Conservation (phyloP, 345 rosid species). For the Moricandia moricandioides region DNA sequence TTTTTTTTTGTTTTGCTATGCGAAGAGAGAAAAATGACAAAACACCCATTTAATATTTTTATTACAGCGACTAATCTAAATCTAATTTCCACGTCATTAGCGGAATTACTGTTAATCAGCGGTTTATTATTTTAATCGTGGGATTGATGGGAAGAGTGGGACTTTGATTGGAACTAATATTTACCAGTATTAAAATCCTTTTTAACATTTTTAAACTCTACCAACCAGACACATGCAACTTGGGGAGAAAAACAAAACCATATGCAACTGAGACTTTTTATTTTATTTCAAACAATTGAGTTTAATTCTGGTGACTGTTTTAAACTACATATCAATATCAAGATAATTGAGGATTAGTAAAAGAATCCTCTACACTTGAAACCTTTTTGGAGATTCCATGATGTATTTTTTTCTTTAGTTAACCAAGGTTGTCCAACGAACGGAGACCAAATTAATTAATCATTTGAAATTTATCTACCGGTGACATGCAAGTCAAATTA, state of each 20-base stretch:
- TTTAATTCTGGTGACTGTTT: not conserved
- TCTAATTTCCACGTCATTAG: conserved; percentile 29
- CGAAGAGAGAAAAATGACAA: conserved; percentile 19
- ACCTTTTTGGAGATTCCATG: not conserved
- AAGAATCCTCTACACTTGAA: not conserved
- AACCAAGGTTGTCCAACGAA: too few relatives aligned
- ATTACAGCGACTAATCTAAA: conserved; percentile 23
- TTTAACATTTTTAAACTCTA: not conserved
- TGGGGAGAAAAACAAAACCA: not conserved
- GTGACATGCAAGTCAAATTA: too few relatives aligned
- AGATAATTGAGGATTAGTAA: not conserved
- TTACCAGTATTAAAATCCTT: not conserved
- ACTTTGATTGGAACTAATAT: not conserved
- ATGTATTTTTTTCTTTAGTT: not conserved
- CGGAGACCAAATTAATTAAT: too few relatives aligned
- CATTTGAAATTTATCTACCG: too few relatives aligned
- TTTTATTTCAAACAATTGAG: not conserved
- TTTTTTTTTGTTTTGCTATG: not conserved
- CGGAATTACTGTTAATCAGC: conserved; percentile 1
- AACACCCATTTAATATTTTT: conserved; percentile 18
- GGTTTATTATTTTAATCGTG: conserved; percentile 34
- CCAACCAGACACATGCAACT: not conserved
- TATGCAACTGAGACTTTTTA: not conserved
- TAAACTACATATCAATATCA: not conserved
- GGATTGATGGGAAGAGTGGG: not conserved